A percentile compares a stretch with the other conserved stretches of the same genome.
Evolutionary conservation across 345 rosid genomes (phyloP).

Genomic region (Syzygium aromaticum): DNA sequence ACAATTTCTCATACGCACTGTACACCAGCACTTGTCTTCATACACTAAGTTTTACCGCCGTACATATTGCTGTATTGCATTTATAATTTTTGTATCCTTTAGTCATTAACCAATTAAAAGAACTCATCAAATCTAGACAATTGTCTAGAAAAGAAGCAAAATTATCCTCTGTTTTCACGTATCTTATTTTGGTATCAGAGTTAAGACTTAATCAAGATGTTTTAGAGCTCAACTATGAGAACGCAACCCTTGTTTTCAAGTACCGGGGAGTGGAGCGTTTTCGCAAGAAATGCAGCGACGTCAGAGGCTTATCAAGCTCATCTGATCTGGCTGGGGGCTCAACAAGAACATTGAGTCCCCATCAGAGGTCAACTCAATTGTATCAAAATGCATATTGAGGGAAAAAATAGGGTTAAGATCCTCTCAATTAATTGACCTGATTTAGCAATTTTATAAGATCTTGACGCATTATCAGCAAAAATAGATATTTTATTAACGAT

Average conservation of each 20-base stretch:
- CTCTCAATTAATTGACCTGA: not conserved
- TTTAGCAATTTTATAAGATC: not conserved
- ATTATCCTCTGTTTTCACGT: accelerated
- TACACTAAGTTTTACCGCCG: not conserved
- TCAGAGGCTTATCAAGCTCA: not conserved
- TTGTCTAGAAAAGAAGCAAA: not conserved
- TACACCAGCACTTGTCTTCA: not conserved
- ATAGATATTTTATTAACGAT: not conserved
- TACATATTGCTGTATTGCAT: not conserved
- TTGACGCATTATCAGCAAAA: not conserved
- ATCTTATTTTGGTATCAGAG: not conserved
- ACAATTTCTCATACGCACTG: not conserved
- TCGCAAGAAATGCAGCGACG: not conserved
- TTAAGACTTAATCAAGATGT: not conserved
- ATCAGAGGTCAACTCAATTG: not conserved
- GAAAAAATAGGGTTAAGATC: no score
- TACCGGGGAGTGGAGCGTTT: not conserved
- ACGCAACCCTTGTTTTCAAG: not conserved
- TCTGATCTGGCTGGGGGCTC: not conserved
- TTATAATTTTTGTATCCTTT: not conserved
- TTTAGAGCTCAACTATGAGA: not conserved
- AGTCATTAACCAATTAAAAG: not conserved
- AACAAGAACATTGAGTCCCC: not conserved
- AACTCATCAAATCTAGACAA: not conserved
- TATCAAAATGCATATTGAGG: not conserved